These are phyloP conservation scores for Spiraea crenata DNA, from an alignment of 331 rosid species.

Conservation along the genomic window DNA sequence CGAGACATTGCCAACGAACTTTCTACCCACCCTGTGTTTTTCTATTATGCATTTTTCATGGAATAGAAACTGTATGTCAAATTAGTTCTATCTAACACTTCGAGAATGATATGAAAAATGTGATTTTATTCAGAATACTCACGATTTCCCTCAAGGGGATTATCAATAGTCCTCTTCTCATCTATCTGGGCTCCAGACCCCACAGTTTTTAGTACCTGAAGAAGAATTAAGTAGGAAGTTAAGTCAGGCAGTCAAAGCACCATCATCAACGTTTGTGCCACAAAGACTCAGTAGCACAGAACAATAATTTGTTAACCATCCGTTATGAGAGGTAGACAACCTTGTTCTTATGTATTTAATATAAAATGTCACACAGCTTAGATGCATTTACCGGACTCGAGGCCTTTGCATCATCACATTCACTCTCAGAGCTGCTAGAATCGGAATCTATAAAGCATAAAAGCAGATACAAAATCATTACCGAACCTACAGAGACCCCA, in stretches of 20 bases:
- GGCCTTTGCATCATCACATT: constrained; percentile 47
- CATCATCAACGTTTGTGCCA: background rate
- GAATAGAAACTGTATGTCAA: no score
- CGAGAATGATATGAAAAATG: background rate
- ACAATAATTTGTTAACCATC: background rate
- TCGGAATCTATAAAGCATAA: constrained; percentile 47
- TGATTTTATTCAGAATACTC: constrained; percentile 33
- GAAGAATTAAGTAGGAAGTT: constrained; percentile 23
- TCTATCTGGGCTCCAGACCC: constrained; percentile 45
- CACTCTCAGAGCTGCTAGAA: constrained; percentile 61
- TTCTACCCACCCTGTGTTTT: constrained; percentile 3
- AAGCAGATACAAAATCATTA: constrained; percentile 14
- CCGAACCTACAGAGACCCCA: background rate
- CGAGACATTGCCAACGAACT: background rate
- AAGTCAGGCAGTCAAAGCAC: background rate
- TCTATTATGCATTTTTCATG: background rate
- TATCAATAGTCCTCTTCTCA: constrained; percentile 38
- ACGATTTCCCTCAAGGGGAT: constrained; percentile 63
- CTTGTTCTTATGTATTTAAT: background rate
- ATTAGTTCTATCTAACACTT: background rate
- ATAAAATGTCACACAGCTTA: constrained; percentile 31
- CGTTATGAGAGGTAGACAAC: constrained; percentile 7
- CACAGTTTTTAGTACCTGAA: constrained; percentile 55
- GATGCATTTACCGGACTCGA: constrained; percentile 37
- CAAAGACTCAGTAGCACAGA: background rate